Evolutionary conservation across 2,329 filamentous ascomycete genomes (phyloP), one percentile per base, ranked within the genome.

Genomic region (Dothideomycetes sp.): DNA sequence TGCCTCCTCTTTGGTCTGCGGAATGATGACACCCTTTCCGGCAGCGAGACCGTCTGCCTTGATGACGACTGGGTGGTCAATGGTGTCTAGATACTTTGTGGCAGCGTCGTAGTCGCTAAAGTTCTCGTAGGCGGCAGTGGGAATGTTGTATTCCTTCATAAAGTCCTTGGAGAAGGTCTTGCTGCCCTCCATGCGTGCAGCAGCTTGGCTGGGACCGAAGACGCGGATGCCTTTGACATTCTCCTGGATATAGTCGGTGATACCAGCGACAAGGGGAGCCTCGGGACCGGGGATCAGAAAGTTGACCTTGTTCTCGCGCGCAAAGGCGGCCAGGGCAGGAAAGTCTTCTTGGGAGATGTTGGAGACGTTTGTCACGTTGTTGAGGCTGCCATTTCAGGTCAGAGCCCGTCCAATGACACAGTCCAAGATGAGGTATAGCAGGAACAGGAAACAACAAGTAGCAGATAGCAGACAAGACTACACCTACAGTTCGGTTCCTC

Each of bases 101-200:
- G 58, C 58, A 4, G 47, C 39, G 3, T 54, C 49, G 47, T 58
- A 56, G 43, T 52, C 43, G 46, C 45, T 48, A 44, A 96, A 95
- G 66, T 93, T 95, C 60, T 81, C 77, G 65, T 94, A 96, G 30
- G 75, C 77, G 12, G 91, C 91, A 1, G 91, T 96, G 29, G 89
- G 88, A 52, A 98, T 94, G 53, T 74, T 73, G 64, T 94, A 78
- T 49, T 81, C 79, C 62, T 83, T 81, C 91, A 96, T 98, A 58
- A 96, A 96, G 61, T 96, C 88, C 60, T 98, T 98, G 46, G 84
- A 87, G 61, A 93, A 96, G 9, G 89, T 84, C 70, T 98, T 98
- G 66, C 84, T 93, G 44, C 91, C 91, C 64, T 98, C 91, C 74
- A 98, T 85, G 33, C 76, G 75, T 14, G 91, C 88, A 16, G 91